A percentile compares a stretch with the other conserved stretches of the same genome.
These are phyloP conservation scores for Xerocomus nothofagi DNA, from an alignment of 1,284 basidiomycete genomes.

Conservation along the genomic window DNA sequence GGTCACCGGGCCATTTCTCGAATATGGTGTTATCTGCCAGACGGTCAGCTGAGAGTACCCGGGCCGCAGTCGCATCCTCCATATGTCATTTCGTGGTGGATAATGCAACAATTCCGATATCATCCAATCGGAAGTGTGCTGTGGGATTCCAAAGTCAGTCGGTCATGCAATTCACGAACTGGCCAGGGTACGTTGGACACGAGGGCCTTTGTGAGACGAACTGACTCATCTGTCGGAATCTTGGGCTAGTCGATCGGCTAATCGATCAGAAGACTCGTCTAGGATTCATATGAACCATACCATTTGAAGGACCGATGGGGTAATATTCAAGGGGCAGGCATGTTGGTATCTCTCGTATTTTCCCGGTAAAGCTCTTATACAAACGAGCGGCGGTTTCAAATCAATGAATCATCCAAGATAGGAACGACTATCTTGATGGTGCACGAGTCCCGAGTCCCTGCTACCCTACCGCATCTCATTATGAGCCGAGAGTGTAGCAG, in stretches of 20 bases:
- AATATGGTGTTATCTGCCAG: slow-evolving; percentile 3
- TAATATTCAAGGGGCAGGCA: slow-evolving; percentile 2
- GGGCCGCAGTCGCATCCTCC: not conserved
- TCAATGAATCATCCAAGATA: not conserved
- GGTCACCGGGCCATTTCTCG: not conserved
- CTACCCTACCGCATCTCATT: not conserved
- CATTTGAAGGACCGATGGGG: slow-evolving; percentile 15
- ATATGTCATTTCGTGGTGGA: slow-evolving; percentile 3
- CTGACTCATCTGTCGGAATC: slow-evolving; percentile 3
- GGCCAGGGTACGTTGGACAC: slow-evolving; percentile 1
- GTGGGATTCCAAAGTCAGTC: slow-evolving; percentile 4
- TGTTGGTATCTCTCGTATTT: not conserved
- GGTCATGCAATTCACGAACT: not conserved
- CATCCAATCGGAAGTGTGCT: slow-evolving; percentile 4
- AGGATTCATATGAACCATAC: slow-evolving; percentile 1
- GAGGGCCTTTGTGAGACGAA: not conserved
- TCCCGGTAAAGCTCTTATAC: not conserved
- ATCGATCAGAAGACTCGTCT: not conserved
- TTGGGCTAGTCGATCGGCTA: too few relatives aligned
- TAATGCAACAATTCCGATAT: not conserved
- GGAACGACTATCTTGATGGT: not conserved
- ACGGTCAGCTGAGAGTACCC: not conserved
- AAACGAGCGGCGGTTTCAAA: not conserved
- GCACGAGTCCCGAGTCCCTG: too few relatives aligned
- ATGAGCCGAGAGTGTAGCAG: not conserved